Evolutionary conservation across 345 rosid genomes (phyloP).

Genomic region (Cardamine occulta): DNA sequence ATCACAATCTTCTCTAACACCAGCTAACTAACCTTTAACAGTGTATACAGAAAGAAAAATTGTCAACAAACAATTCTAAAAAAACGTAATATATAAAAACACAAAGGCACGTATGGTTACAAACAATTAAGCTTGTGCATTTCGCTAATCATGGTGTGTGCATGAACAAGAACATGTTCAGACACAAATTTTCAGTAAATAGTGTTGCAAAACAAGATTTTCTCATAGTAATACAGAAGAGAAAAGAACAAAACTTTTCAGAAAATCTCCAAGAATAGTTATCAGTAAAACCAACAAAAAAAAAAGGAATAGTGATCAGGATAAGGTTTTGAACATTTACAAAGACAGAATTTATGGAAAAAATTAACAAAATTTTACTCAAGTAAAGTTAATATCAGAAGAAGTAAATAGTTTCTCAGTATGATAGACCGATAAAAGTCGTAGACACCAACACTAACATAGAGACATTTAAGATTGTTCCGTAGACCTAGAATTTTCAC

Average conservation of each 20-base stretch:
- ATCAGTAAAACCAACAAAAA: neutral
- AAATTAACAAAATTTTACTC: neutral
- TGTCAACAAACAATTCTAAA: neutral
- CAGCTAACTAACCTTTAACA: neutral
- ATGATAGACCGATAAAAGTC: neutral
- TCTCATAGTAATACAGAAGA: neutral
- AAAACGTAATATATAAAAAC: neutral
- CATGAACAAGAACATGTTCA: neutral
- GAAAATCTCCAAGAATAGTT: neutral
- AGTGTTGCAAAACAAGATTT: neutral
- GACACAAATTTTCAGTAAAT: neutral
- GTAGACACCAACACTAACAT: neutral
- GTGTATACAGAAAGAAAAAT: neutral
- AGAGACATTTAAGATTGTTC: neutral
- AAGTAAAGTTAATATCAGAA: neutral
- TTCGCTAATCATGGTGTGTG: neutral
- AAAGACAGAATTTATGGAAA: neutral
- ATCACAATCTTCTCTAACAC: slow-evolving; percentile 43
- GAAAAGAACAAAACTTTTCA: neutral
- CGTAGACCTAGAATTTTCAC: slow-evolving; percentile 31
- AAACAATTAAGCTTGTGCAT: neutral
- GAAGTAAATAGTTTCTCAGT: neutral
- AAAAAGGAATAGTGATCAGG: neutral
- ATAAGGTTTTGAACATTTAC: slow-evolving; percentile 22
- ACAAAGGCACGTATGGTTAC: too few species aligned